phyloP scores from a whole-genome alignment of 441 rosid species.

The Bruguiera hainesii region DNA sequence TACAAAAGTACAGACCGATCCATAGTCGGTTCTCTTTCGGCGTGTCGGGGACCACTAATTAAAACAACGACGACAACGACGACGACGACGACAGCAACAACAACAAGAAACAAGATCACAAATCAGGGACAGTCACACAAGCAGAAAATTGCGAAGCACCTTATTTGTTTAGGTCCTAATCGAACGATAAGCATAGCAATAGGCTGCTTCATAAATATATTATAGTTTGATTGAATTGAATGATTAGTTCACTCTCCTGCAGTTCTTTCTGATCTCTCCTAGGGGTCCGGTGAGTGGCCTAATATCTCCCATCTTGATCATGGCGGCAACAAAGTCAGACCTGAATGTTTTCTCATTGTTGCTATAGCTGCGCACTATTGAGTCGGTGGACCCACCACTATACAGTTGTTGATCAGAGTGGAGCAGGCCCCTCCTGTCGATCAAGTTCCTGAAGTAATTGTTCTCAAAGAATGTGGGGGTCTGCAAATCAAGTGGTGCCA shows the following conservation, averaged over 20 bases:
- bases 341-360: constrained; percentile 37
- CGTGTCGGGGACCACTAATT: no score
- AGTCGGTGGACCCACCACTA: constrained; percentile 72
- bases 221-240: background rate
- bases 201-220: no score
- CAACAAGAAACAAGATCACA: no score
- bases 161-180: no score
- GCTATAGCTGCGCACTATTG: constrained; percentile 50
- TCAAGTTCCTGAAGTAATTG: constrained; percentile 64
- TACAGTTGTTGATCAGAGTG: constrained; percentile 75
- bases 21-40: no score
- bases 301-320: constrained; percentile 90
- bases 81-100: no score
- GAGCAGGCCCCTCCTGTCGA: constrained; percentile 54
- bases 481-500: constrained; percentile 69
- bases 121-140: no score
- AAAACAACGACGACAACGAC: no score
- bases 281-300: constrained; percentile 71
- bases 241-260: constrained; percentile 48
- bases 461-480: constrained; percentile 64
- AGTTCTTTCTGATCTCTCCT: constrained; percentile 74
- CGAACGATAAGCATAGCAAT: no score
- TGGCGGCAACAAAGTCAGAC: constrained; percentile 58
- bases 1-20: no score
- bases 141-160: no score